Base-by-base conservation (phyloP, 2,329 filamentous ascomycete species). In the Monilinia vaccinii-corymbosi region DNA sequence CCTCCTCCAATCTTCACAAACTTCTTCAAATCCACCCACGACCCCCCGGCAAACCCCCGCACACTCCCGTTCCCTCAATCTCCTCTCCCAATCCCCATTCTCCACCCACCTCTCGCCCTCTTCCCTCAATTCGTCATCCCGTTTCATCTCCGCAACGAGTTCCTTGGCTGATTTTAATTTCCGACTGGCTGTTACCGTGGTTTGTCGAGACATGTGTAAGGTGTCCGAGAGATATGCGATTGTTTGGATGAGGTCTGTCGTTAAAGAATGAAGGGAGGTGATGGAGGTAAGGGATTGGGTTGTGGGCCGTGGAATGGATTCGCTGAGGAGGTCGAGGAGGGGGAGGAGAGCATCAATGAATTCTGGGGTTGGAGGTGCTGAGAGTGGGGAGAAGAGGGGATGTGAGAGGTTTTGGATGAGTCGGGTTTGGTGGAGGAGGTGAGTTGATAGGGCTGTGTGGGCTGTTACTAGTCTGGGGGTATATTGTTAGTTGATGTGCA, bases 171-270 rank as follows among this genome's bases (percentile, higher is more conserved):
- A 89, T 66, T 88, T 87, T 56, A 99, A 77, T 48, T 91, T 83
- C 59, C 94, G 80, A 2, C 87, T 86, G 1, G 93, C 94, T 11
- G 88, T 87, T 3, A 85, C 88, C 0, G 90, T 94, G 1, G 89
- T 88, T 74, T 97, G 93, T 14, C 91, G 86, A 36, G 88, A 91
- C 87, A 97, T 96, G 74, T 97, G 93, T 38, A 99, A 79, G 4
- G 90, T 92, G 72, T 99, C 94, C 8, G 89, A 91, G 5, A 99
- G 79, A 66, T 91, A 88, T 67, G 90, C 91, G 50, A 99, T 81
- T 8, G 90, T 89, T 68, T 90, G 83, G 10, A 93, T 83, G 32
- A 93, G 77, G 63, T 91, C 88, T 31, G 82, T 78, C 0, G 88
- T 92, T 64, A 89, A 79, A 8, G 82, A 79, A 70, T 90, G 86